Evolutionary conservation across 2,329 filamentous ascomycete genomes (phyloP), one percentile per base, ranked within the genome.

Genomic region (Fusarium sp.): DNA sequence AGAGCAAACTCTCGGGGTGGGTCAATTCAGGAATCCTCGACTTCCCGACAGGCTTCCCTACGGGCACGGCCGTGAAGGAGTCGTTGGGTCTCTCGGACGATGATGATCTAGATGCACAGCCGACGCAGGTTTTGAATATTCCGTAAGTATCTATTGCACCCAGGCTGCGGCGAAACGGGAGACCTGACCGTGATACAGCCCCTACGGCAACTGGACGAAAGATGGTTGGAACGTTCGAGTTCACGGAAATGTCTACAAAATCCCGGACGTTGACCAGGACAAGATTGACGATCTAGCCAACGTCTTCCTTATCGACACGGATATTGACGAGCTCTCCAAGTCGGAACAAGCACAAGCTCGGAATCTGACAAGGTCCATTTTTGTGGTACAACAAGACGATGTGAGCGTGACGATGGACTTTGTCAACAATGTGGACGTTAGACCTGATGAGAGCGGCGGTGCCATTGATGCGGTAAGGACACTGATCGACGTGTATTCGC

Each of bases 221-320:
- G 80, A 89, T 62, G 91, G 91, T 36, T 95, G 93, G 93, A 93
- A 90, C 67, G 85, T 94, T 4, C 87, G 92, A 30, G 88, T 94
- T 67, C 92, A 92, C 70, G 93, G 92, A 71, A 94, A 94, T 74
- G 90, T 94, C n/a, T 95, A 91, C 84, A 94, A 94, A 78, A 87
- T 92, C 66, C 92, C 92, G 2, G 88, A 92, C 63, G 90, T 92
- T 36, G 87, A 86, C 2, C 83, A 89, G 71, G 82, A 83, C 36
- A 92, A 89, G 71, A 82, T 95, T 47, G 87, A 95, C 71, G 84
- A 90, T 39, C 83, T 94, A 4, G 91, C 92, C 61, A 90, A 94
- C 70, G 78, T 89, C 34, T 94, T 94, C 79, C 84, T 95, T 10
- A 86, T 94, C 62, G 90, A 86, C 52, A 89, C 88, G 7, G 85